Conservation (phyloP, 2,329 filamentous ascomycete species). For the Ceratocystis albifundus region DNA sequence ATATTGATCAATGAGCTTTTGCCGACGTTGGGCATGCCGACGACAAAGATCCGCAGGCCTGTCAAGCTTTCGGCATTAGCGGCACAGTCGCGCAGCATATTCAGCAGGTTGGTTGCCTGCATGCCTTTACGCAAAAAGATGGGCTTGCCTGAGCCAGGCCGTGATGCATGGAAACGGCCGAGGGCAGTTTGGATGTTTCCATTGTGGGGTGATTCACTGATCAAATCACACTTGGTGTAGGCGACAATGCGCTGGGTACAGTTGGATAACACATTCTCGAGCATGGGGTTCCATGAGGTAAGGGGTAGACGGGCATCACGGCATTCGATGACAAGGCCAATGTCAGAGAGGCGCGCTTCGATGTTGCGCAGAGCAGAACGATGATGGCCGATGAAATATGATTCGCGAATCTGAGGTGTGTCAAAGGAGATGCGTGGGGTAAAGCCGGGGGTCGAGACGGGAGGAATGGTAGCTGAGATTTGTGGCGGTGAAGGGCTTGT, state of each 20-base stretch:
- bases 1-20: slow-evolving; percentile 92
- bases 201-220: slow-evolving; percentile 27
- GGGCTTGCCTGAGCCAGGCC: slow-evolving; percentile 13
- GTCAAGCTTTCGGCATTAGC: slow-evolving; percentile 47
- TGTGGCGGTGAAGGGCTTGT: neutral
- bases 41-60: slow-evolving; percentile 73
- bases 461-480: slow-evolving; percentile 6
- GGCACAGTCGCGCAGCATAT: slow-evolving; percentile 30
- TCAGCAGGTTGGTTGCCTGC: slow-evolving; percentile 11
- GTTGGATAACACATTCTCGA: slow-evolving; percentile 60
- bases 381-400: slow-evolving; percentile 94
- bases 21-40: slow-evolving; percentile 96
- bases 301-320: slow-evolving; percentile 85
- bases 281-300: slow-evolving; percentile 78
- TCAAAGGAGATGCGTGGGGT: slow-evolving; percentile 62
- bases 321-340: slow-evolving; percentile 86
- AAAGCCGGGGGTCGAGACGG: slow-evolving; percentile 39
- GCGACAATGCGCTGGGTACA: slow-evolving; percentile 67
- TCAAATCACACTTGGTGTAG: slow-evolving; percentile 82
- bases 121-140: slow-evolving; percentile 36
- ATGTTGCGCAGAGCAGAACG: slow-evolving; percentile 68
- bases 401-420: slow-evolving; percentile 64
- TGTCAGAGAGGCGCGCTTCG: slow-evolving; percentile 64
- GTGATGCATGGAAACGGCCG: slow-evolving; percentile 26
- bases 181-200: slow-evolving; percentile 29